These are phyloP conservation scores for Ascochyta fabae DNA, from an alignment of 2,329 filamentous ascomycete species.

Conservation along the genomic window DNA sequence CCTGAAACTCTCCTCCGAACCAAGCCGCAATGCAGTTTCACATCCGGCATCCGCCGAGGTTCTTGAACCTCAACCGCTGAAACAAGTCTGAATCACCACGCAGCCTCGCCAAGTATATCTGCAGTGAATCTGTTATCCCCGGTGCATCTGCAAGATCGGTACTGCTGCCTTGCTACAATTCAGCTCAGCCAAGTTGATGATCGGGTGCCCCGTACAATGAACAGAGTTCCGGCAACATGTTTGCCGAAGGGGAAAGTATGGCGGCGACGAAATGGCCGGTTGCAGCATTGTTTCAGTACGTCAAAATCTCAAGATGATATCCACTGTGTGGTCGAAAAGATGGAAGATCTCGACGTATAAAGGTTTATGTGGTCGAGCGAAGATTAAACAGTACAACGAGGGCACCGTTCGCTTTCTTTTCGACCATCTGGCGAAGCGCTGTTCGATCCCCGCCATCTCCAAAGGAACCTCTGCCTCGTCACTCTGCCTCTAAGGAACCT, in stretches of 20 bases:
- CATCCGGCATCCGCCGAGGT: neutral
- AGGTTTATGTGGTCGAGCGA: neutral
- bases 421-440: neutral
- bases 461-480: neutral
- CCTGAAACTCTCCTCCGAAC: slow-evolving; percentile 3
- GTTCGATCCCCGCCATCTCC: neutral
- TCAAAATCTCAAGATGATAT: neutral
- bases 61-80: slow-evolving; percentile 1
- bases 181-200: slow-evolving; percentile 2
- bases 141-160: neutral
- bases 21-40: slow-evolving; percentile 8
- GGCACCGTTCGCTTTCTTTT: neutral
- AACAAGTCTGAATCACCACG: slow-evolving; percentile 1
- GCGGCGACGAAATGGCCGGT: slow-evolving; percentile 1
- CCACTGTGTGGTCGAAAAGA: neutral
- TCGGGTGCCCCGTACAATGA: neutral
- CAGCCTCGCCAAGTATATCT: neutral
- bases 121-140: neutral
- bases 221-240: neutral
- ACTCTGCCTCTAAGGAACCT: neutral
- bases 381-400: neutral
- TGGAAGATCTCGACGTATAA: neutral
- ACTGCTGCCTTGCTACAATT: neutral
- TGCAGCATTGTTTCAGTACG: slow-evolving; percentile 4
- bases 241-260: neutral